These are phyloP conservation scores for Copromyces sp. DNA, from an alignment of 495 filamentous ascomycete species.

Conservation along the genomic window DNA sequence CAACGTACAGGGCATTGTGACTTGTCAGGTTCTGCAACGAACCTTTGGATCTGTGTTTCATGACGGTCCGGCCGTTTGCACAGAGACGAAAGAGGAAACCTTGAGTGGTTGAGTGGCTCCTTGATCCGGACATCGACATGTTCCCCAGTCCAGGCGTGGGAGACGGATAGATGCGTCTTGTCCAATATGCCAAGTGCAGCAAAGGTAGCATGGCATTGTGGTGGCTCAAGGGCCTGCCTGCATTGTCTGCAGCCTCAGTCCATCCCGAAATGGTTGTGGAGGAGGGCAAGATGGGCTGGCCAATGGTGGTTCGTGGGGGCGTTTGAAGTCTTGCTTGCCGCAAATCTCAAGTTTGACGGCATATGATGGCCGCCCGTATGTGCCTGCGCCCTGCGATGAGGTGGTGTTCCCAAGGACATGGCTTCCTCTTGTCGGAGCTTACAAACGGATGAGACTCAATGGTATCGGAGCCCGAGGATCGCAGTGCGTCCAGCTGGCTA, in stretches of 20 bases:
- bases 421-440: constrained; percentile 8
- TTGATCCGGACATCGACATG: constrained; percentile 21
- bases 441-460: constrained; percentile 18
- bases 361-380: constrained; percentile 9
- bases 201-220: neutral
- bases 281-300: constrained; percentile 1
- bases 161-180: neutral
- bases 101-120: constrained; percentile 4
- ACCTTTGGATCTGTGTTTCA: constrained; percentile 13
- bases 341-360: constrained; percentile 19
- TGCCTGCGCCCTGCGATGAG: constrained; percentile 1
- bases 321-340: constrained; percentile 21
- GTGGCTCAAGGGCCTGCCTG: neutral
- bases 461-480: neutral
- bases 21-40: constrained; percentile 13
- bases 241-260: neutral
- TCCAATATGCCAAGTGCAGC: neutral
- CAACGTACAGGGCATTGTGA: constrained; percentile 3
- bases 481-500: neutral
- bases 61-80: constrained; percentile 17
- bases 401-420: constrained; percentile 15
- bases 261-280: neutral
- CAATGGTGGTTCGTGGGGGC: constrained; percentile 13
- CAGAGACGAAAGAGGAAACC: neutral
- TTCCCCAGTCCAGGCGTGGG: neutral